Evolutionary conservation across 2,329 filamentous ascomycete species (phyloP), one percentile per base, ranked within the genome.

Genomic region (Trichoderma oligosporum): DNA sequence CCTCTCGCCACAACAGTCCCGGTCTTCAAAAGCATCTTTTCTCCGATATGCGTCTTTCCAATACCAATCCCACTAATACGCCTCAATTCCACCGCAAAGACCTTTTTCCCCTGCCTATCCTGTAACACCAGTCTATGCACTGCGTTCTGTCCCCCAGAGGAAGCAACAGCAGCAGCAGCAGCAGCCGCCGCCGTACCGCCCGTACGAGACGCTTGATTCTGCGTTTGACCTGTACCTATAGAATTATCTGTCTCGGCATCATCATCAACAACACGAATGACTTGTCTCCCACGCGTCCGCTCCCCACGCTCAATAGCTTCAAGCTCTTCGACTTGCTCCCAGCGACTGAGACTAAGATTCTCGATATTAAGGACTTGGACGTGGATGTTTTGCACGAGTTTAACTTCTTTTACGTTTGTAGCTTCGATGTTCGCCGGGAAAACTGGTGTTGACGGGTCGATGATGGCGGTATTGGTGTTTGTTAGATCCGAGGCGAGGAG

Each of bases 351-450:
- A 2, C 86, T 82, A 18, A 97, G 80, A 67, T 97, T 92, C 67
- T 96, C 87, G 7, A 97, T 78, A 65, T 95, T 91, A 1, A 96
- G 75, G 1, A 97, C 82, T 71, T 97, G 94, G 1, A 94, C 86
- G 3, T 87, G 78, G 1, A 93, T 78, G 29, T 89, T 82, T 1
- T 78, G 78, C 0, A 74, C 60, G 0, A 97, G 74, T 0, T 72
- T 74, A 4, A 75, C 71, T 58, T 89, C 83, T 61, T 81, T 77
- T 8, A 80, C 70, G 3, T 75, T 72, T 0, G 81, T 76, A 62
- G 82, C 76, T 48, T 62, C 72, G n/a, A 85, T 72, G 61, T 82
- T 78, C 0, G 71, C 56, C 0, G 91, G 89, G 4, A 82, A 74
- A 1, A 71, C 62, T 1, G 74, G 63, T 7, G 70, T 51, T 48